Base-by-base conservation (phyloP, 202 grass and related monocot genomes). In the Miscanthus sacchariflorus region DNA sequence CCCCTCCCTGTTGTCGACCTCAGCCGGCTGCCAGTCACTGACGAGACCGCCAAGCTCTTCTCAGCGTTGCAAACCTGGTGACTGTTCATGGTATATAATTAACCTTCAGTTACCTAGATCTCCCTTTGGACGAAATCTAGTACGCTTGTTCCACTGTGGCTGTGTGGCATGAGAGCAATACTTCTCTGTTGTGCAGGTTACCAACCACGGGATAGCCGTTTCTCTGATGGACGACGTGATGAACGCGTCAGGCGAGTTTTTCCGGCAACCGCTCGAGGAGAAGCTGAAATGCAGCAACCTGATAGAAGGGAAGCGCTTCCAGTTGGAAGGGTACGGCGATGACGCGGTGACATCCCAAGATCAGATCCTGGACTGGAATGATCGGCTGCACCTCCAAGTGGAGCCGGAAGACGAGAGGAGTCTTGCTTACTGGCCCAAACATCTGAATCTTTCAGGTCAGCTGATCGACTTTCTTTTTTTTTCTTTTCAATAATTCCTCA, bases 341-440 rank as follows among this genome's bases (percentile, higher is more conserved):
- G 89, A 93, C 39, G 25, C 5, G 65, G 79, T 93, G 81, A 27
- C 0, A 6, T 71, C 19, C 6, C 9, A 86, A 13, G 92, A 89
- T 1, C 89, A 91, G 44, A 46, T 86, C 35, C 77, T 93, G 0
- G 89, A 89, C 79, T 93, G 92, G 89, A 76, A 2, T 66, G 92
- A 91, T 40, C 54, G 86, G 23, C 14, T 91, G 1, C 84, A 86
- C 68, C 89, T 91, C 27, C 64, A 84, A n/a, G 80, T 89, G 4
- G 86, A 91, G 11, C 89, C 89, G 0, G 83, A 91, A 52, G 59
- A 84, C 10, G 45, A 89, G 58, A 80, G 92, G 68, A 86, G 18
- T 56, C 73, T 77, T 19, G 15, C 56, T 7, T 50, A 86, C 35
- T 93, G 92, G 92, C 92, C 92, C 7, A 6, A 79, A 52, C 50